Evolutionary conservation across 306 rosid species (phyloP), one percentile per base, ranked within the genome.

Genomic region (Vigna mungo): DNA sequence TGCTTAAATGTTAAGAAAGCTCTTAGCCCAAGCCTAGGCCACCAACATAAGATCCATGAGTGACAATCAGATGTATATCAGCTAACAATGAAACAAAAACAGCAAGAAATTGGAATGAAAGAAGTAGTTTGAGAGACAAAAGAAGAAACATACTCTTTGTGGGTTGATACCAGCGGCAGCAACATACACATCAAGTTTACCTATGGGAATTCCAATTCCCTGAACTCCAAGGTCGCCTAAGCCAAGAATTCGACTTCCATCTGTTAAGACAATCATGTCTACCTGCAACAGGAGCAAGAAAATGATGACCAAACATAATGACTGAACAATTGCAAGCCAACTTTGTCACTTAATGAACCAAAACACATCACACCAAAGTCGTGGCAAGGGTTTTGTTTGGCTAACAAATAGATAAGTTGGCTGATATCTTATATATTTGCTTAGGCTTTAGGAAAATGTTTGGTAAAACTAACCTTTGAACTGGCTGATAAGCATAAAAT

Each of bases 141-240:
- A 11, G 46, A 77, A 66, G 75, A 56, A 76, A 54, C 94, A 80
- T 92, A 96, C 99, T 59, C 87, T 90, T 78, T 86, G 99, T 74
- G 99, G 99, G 81, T 91, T 96, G 65, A 96, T 88, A 43, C 99
- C 99, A 74, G 99, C 99, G 48, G 99, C 99, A 74, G 99, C 98
- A 78, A 96, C 99, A 77, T 96, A 96, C 83, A 96, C 88, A 84
- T 96, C 99, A 81, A 96, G 98, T 83, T 96, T 96, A 68, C 99
- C 99, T 47, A 92, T 91, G 51, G 99, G 98, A 65, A 96, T 96
- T 87, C 94, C 99, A 68, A 96, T 96, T 74, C 99, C 99, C 85
- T 96, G 99, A 86, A 96, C 98, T 69, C 99, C 99, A 79, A 96
- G 99, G 75, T 96, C 99, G 74, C 99, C 99, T 70, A 96, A 88